Conservation (phyloP, 2,329 filamentous ascomycete species). For the Claviceps pusilla region DNA sequence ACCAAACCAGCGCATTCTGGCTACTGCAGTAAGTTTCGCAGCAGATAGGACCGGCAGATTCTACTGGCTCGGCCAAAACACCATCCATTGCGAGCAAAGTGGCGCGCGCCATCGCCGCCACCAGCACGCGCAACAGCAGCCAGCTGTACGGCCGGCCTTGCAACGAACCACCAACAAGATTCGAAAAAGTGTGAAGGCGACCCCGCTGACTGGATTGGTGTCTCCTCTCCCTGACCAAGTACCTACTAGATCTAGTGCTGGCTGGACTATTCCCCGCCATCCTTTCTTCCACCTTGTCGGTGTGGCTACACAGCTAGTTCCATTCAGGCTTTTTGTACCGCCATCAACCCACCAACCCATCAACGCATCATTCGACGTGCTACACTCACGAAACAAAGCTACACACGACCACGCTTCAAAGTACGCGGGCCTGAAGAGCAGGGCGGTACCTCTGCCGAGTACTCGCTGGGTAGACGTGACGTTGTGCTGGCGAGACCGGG, state of each 20-base stretch:
- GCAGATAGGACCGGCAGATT: not conserved
- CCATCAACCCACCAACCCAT: not conserved
- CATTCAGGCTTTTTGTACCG: not conserved
- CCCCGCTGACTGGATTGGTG: conserved; percentile 3
- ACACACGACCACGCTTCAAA: too few species aligned
- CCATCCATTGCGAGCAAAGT: not conserved
- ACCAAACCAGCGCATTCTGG: not conserved
- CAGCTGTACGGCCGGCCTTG: not conserved
- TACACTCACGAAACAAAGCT: too few species aligned
- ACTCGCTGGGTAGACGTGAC: not conserved
- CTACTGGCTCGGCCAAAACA: not conserved
- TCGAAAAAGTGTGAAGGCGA: conserved; percentile 1
- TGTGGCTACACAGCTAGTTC: not conserved
- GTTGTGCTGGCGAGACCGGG: not conserved
- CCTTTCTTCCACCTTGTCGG: not conserved
- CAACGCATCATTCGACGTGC: too few species aligned
- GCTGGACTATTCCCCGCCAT: not conserved
- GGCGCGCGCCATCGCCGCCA: not conserved
- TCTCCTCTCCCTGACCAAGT: not conserved
- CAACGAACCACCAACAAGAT: not conserved
- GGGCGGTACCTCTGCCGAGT: not conserved
- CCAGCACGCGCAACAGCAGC: not conserved
- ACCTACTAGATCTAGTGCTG: not conserved
- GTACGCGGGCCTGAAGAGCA: not conserved
- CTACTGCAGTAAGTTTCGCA: not conserved